These are phyloP conservation scores for Camelina laxa DNA, from an alignment of 345 rosid species.

Conservation along the genomic window DNA sequence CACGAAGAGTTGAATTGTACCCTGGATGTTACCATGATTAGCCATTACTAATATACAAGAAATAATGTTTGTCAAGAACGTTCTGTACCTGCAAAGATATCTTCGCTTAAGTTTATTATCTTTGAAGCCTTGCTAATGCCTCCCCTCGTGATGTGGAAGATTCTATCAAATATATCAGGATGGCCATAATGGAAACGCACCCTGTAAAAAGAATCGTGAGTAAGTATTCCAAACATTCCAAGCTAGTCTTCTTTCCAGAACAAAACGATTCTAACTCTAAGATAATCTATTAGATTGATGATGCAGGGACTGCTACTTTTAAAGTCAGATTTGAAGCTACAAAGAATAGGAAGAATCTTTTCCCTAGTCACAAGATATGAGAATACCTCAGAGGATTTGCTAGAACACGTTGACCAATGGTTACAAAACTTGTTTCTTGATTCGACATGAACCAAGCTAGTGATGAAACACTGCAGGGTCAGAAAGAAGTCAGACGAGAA, in stretches of 20 bases:
- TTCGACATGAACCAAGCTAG: slow-evolving; percentile 99
- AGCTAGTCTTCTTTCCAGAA: slow-evolving; percentile 26
- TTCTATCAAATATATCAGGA: slow-evolving; percentile 96
- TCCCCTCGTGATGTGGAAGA: slow-evolving; percentile 97
- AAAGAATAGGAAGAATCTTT: slow-evolving; percentile 17
- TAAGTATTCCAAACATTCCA: slow-evolving; percentile 24
- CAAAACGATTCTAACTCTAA: slow-evolving; percentile 6
- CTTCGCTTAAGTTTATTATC: slow-evolving; percentile 89
- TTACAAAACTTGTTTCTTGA: slow-evolving; percentile 97
- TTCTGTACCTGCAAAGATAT: slow-evolving; percentile 83
- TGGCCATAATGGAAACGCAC: slow-evolving; percentile 99
- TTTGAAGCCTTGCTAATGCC: slow-evolving; percentile 98
- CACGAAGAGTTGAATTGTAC: slow-evolving; percentile 88
- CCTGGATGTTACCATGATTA: slow-evolving; percentile 60
- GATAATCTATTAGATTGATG: background rate
- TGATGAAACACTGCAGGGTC: slow-evolving; percentile 84
- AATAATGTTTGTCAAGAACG: slow-evolving; percentile 2
- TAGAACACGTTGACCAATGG: slow-evolving; percentile 92
- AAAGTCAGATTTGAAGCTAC: slow-evolving; percentile 21
- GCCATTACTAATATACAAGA: slow-evolving; percentile 24
- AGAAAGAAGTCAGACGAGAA: slow-evolving; percentile 27
- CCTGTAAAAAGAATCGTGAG: slow-evolving; percentile 52
- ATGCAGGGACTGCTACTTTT: slow-evolving; percentile 14
- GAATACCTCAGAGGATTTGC: slow-evolving; percentile 93
- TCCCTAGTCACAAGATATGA: slow-evolving; percentile 17